phyloP scores from a whole-genome alignment of 2,329 filamentous ascomycete species.

The Apiospora sp. region DNA sequence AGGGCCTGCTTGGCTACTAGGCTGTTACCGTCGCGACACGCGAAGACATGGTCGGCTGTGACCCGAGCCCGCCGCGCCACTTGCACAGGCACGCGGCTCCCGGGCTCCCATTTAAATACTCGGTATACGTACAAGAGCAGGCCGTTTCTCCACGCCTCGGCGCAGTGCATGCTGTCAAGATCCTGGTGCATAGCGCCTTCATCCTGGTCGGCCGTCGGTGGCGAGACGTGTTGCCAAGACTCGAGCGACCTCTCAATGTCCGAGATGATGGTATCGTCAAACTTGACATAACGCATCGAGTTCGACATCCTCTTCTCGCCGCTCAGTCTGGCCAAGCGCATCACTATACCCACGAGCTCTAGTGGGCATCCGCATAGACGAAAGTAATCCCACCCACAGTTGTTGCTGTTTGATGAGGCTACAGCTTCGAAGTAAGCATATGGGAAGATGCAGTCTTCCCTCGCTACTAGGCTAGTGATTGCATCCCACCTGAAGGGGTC shows the following conservation, averaged over 20 bases:
- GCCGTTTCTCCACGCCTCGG: slow-evolving; percentile 24
- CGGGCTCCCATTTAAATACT: slow-evolving; percentile 22
- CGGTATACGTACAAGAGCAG: slow-evolving; percentile 21
- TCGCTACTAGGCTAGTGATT: slow-evolving; percentile 19
- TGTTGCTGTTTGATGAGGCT: neutral
- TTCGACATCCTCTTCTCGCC: slow-evolving; percentile 1
- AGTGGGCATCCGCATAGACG: slow-evolving; percentile 25
- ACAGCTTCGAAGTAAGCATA: slow-evolving; percentile 23
- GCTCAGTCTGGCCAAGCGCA: slow-evolving; percentile 19
- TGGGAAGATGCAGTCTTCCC: slow-evolving; percentile 26
- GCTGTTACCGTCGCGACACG: neutral
- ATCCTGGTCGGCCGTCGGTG: neutral
- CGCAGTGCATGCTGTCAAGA: slow-evolving; percentile 24
- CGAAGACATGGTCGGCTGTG: slow-evolving; percentile 22
- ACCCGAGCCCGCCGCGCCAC: neutral
- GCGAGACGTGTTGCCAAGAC: slow-evolving; percentile 10
- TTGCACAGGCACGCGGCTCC: neutral
- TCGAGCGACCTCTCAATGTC: slow-evolving; percentile 8
- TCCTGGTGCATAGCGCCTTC: slow-evolving; percentile 22
- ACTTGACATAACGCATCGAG: neutral
- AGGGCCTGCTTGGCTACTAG: slow-evolving; percentile 24
- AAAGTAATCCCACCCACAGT: slow-evolving; percentile 22
- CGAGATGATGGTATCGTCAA: neutral
- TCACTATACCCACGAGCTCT: slow-evolving; percentile 13
- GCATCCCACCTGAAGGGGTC: slow-evolving; percentile 24